Base-by-base conservation (phyloP, 495 filamentous ascomycete genomes). In the Aspergillus cristatus region DNA sequence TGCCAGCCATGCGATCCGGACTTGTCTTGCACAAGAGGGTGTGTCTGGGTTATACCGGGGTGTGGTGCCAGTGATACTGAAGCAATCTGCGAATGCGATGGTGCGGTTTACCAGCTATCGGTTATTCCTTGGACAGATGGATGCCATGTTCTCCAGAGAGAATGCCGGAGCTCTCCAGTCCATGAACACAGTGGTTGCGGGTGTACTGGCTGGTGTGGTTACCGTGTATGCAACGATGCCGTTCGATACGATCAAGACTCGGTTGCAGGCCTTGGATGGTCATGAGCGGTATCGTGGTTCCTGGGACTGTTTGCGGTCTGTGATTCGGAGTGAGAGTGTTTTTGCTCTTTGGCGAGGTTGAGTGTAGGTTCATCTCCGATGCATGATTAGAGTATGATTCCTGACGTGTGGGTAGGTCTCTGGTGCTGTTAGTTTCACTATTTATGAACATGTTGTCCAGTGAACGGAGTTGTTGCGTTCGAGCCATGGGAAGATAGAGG, bases 231-330 rank as follows among this genome's bases (percentile, higher is more conserved):
- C 59, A 1, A 81, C 75, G 10, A 74, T 78, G 67, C 76, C 77
- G 8, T 79, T 81, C 53, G 77, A 81, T 49, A 74, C 72, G n/a
- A 62, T 82, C 24, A 80, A 82, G 60, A 81, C 78, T 16, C 51
- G 72, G 37, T 62, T 66, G 29, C 76, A 82, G 60, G 72, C 70
- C 39, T 63, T 73, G 5, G 54, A 51, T 38, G 56, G 53, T 1
- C 31, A 29, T 10, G 13, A 35, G 28, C 38, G 38, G 10, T 52
- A 52, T 35, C 12, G 15, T 8, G 42, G 42, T 5, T 43, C 45
- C 1, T 10, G 45, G 7, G 44, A 48, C 17, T 52, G 49, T 28
- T 29, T 52, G 38, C 32, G 40, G 10, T 37, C 32, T 8, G 36
- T 52, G 11, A 37, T 52, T 11, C 20, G 26, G 1, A 33, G 29